Conservation (phyloP, 768 basidiomycete species). For the Trametes maxima region DNA sequence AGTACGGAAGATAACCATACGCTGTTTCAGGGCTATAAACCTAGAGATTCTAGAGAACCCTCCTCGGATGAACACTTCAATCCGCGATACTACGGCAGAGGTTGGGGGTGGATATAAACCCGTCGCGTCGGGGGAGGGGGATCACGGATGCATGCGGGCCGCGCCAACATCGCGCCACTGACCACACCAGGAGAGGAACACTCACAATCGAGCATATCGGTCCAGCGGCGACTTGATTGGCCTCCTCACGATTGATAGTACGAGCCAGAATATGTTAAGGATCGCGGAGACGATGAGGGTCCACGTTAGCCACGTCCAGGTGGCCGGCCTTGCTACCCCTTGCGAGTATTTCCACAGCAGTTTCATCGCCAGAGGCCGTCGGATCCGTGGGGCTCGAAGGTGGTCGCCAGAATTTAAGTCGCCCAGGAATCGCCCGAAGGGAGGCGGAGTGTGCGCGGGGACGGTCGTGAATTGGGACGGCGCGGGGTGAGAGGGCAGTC, state of each 20-base stretch:
- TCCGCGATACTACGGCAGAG: too few relatives aligned
- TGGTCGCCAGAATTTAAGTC: too few relatives aligned
- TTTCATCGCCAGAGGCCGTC: neutral
- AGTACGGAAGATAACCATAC: too few relatives aligned
- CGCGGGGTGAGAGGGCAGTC: too few relatives aligned
- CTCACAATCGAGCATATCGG: slow-evolving; percentile 17
- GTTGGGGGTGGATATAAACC: neutral
- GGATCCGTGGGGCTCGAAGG: too few relatives aligned
- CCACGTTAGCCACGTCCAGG: slow-evolving; percentile 14
- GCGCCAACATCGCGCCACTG: neutral
- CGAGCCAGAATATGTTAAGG: slow-evolving; percentile 19
- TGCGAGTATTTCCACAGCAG: slow-evolving; percentile 4
- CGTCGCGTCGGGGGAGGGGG: too few relatives aligned
- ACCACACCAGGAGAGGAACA: neutral
- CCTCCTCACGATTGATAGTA: neutral
- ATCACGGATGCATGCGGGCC: neutral
- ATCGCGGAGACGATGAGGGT: slow-evolving; percentile 1
- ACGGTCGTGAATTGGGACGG: too few relatives aligned
- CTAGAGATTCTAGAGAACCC: too few relatives aligned
- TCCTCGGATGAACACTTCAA: too few relatives aligned
- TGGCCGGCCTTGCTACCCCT: neutral
- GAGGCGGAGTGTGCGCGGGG: too few relatives aligned
- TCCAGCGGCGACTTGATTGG: slow-evolving; percentile 3
- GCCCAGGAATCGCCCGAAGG: too few relatives aligned
- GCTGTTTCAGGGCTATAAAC: too few relatives aligned